Base-by-base conservation (phyloP, 2,329 filamentous ascomycete genomes). In the Raffaelea ambrosiae region DNA sequence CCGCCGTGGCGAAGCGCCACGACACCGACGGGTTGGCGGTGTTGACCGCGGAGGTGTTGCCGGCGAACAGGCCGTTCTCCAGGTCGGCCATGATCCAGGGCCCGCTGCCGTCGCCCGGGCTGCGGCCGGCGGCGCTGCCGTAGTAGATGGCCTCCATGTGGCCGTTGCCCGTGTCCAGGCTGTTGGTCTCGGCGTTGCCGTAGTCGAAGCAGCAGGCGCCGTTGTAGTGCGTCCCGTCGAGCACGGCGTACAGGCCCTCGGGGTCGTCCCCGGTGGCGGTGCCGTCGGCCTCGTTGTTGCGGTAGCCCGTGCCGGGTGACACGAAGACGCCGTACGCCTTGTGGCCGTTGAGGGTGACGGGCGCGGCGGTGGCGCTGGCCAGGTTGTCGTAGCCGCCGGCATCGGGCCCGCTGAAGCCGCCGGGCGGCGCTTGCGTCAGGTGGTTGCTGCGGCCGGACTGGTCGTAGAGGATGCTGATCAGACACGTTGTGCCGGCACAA, bases 91-190 rank as follows among this genome's bases (percentile, higher is more conserved):
- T 83, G 54, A 84, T 59, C 81, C 81, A 84, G 0, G 81, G 81
- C 0, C 81, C 80, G 40, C 55, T 70, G 40, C 79, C 80, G 4
- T 74, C 48, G 9, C 81, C 81, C 8, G 60, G 62, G 18, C 80
- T 80, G 75, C 77, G 82, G 53, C 50, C 50, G 0, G 67, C 77
- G 59, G 57, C 72, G 58, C 66, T 64, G 1, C 81, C 81, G 55
- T 71, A 84, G 69, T 84, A 84, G 49, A 84, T 77, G 47, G 81
- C 77, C 58, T 85, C 81, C 81, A 85, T 85, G 56, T 83, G 79
- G 16, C 77, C 81, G 46, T 75, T 72, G 3, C 81, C 81, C 0
- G 77, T 75, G 50, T 79, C 76, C 2, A 3, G 51, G 49, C 58
- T 72, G 59, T 54, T 77, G 3, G 66, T 69, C 63, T 80, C 76